Percentiles rank a stretch among this genome's conserved stretches.
phyloP scores from a whole-genome alignment of 129 eudicot species.

The carrot (Daucus carota) region DNA sequence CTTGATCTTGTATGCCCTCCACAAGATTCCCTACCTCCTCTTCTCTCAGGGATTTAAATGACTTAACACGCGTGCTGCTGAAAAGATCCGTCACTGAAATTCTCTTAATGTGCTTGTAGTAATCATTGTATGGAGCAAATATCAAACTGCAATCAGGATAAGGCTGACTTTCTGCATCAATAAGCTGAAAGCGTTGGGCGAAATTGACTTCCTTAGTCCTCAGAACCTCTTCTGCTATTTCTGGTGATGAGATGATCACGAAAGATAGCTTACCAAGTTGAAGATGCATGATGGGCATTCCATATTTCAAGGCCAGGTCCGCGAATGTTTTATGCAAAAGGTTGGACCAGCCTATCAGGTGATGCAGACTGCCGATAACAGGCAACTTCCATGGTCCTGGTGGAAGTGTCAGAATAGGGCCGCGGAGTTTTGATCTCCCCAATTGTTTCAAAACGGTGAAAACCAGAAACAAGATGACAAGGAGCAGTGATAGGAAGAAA shows the following conservation, averaged over 20 bases:
- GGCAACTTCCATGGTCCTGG: slow-evolving; percentile 14
- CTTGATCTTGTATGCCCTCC: not conserved
- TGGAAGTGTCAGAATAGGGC: not conserved
- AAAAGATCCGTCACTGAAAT: not conserved
- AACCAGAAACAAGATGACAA: not conserved
- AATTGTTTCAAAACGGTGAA: not conserved
- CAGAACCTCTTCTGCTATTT: slow-evolving; percentile 11
- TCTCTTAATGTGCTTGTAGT: not conserved
- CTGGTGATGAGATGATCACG: slow-evolving; percentile 2
- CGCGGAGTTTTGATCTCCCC: not conserved
- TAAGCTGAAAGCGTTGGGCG: slow-evolving; percentile 1
- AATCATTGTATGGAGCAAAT: slow-evolving; percentile 4
- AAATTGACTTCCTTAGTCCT: not conserved
- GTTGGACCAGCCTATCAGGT: not conserved
- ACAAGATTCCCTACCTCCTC: slow-evolving; percentile 9
- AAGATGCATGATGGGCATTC: slow-evolving; percentile 8
- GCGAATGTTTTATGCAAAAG: not conserved
- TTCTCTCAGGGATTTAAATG: not conserved
- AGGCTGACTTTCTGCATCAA: not conserved
- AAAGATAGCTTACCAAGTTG: not conserved
- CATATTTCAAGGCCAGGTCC: slow-evolving; percentile 7
- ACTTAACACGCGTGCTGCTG: not conserved
- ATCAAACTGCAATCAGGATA: not conserved
- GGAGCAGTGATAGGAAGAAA: not conserved
- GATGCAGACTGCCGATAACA: not conserved